Percentiles rank a stretch among this genome's conserved stretches.
Evolutionary conservation across 495 filamentous ascomycete genomes (phyloP).

Genomic region (Amniculicola lignicola): DNA sequence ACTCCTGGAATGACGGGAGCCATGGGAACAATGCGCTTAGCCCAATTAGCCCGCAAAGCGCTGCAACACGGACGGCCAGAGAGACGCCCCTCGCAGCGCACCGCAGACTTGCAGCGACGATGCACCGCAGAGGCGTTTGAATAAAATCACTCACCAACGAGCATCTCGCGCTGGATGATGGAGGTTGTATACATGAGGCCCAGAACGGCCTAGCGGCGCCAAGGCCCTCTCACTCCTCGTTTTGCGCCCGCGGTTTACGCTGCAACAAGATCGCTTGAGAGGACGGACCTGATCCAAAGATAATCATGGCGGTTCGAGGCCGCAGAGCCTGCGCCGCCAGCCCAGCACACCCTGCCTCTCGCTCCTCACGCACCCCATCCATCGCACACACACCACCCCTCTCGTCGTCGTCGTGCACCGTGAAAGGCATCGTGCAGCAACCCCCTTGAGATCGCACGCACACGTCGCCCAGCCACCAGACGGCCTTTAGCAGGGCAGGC

Average conservation of each 20-base stretch:
- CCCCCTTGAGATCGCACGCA: background rate
- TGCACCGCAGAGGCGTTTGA: too few species aligned
- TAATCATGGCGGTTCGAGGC: background rate
- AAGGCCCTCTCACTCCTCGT: too few species aligned
- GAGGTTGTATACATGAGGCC: background rate
- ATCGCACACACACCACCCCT: background rate
- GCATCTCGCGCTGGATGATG: background rate
- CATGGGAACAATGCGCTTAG: too few species aligned
- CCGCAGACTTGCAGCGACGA: background rate
- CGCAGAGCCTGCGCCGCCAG: background rate
- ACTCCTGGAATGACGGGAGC: too few species aligned
- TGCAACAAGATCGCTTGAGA: too few species aligned
- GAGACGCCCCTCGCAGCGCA: background rate
- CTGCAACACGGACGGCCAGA: conserved; percentile 15
- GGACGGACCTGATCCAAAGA: background rate
- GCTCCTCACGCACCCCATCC: background rate
- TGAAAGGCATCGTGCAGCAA: background rate
- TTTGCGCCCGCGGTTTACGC: too few species aligned
- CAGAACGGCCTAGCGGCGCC: too few species aligned
- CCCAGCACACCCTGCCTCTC: conserved; percentile 4
- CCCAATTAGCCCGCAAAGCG: conserved; percentile 14
- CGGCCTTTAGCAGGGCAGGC: background rate
- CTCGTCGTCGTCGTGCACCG: background rate
- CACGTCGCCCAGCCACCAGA: background rate
- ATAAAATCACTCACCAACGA: background rate